Evolutionary conservation across 2,329 filamentous ascomycete genomes (phyloP).

Genomic region (Metarhizium brunneum): DNA sequence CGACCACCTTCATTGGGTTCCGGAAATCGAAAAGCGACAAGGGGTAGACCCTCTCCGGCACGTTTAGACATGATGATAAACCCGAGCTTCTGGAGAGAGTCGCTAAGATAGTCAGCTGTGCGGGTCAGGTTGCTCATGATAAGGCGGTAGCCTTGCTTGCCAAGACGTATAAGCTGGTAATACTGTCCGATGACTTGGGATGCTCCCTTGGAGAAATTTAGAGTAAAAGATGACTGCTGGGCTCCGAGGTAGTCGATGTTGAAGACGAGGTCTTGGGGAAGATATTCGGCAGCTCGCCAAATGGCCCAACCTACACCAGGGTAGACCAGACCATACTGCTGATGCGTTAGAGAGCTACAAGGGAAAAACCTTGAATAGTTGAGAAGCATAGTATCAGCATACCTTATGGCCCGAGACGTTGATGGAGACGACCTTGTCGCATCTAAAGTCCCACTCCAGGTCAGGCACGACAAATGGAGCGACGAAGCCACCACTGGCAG

Average conservation of each 20-base stretch:
- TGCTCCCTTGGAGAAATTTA: slow-evolving; percentile 95
- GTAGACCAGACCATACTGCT: slow-evolving; percentile 57
- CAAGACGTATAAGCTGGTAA: slow-evolving; percentile 91
- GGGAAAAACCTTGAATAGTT: not conserved
- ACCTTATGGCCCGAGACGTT: slow-evolving; percentile 89
- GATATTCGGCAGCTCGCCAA: slow-evolving; percentile 74
- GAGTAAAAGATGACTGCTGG: slow-evolving; percentile 88
- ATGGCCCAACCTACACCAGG: slow-evolving; percentile 92
- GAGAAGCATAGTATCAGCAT: slow-evolving; percentile 1
- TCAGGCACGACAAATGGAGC: slow-evolving; percentile 81
- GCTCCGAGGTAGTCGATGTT: slow-evolving; percentile 99
- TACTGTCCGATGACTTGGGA: slow-evolving; percentile 95
- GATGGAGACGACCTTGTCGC: slow-evolving; percentile 83
- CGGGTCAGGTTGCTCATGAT: slow-evolving; percentile 94
- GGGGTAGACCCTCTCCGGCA: slow-evolving; percentile 68
- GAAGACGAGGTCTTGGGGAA: slow-evolving; percentile 90
- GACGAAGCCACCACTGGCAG: slow-evolving; percentile 86
- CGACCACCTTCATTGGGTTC: slow-evolving; percentile 38
- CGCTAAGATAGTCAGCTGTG: slow-evolving; percentile 78
- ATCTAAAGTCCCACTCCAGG: slow-evolving; percentile 84
- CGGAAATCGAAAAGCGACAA: slow-evolving; percentile 78
- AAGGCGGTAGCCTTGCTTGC: slow-evolving; percentile 80
- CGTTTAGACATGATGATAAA: slow-evolving; percentile 85
- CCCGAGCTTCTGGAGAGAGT: slow-evolving; percentile 61
- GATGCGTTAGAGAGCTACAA: slow-evolving; percentile 1